Conservation (phyloP, 257 asterid genomes). For the Craterostigma plantagineum region DNA sequence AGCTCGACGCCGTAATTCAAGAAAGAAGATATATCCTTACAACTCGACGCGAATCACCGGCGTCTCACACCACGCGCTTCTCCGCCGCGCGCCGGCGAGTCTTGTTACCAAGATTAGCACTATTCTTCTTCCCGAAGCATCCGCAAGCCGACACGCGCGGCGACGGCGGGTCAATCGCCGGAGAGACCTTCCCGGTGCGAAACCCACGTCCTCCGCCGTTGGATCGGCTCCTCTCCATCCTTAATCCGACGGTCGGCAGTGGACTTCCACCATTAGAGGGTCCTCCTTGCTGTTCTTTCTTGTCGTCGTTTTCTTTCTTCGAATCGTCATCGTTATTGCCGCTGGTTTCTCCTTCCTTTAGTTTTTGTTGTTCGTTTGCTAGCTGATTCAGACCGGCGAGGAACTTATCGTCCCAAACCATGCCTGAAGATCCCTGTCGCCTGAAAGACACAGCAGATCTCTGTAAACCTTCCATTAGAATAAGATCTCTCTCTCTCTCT, state of each 20-base stretch:
- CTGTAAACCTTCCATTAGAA: slow-evolving; percentile 57
- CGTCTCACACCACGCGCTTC: slow-evolving; percentile 19
- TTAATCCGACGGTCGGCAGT: slow-evolving; percentile 11
- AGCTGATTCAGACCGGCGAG: slow-evolving; percentile 26
- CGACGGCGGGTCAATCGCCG: slow-evolving; percentile 33
- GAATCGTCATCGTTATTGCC: neutral
- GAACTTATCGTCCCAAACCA: slow-evolving; percentile 73
- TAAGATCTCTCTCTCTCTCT: too few species aligned
- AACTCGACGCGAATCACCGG: neutral
- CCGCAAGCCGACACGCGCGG: slow-evolving; percentile 39
- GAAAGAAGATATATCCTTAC: neutral
- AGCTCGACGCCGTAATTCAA: neutral
- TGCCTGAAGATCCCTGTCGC: slow-evolving; percentile 83
- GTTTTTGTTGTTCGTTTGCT: slow-evolving; percentile 14
- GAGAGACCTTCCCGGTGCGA: slow-evolving; percentile 26
- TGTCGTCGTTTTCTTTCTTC: too few species aligned
- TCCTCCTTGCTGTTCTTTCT: too few species aligned
- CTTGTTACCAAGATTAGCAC: slow-evolving; percentile 18
- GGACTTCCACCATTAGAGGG: neutral
- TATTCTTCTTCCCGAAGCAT: slow-evolving; percentile 11
- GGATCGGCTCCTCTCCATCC: slow-evolving; percentile 30
- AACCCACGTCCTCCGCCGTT: slow-evolving; percentile 21
- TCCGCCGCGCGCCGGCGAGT: slow-evolving; percentile 27
- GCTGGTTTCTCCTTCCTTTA: slow-evolving; percentile 4
- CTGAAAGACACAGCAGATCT: slow-evolving; percentile 69